Base-by-base conservation (phyloP, 2,329 filamentous ascomycete genomes). In the Xylariaceae sp. region DNA sequence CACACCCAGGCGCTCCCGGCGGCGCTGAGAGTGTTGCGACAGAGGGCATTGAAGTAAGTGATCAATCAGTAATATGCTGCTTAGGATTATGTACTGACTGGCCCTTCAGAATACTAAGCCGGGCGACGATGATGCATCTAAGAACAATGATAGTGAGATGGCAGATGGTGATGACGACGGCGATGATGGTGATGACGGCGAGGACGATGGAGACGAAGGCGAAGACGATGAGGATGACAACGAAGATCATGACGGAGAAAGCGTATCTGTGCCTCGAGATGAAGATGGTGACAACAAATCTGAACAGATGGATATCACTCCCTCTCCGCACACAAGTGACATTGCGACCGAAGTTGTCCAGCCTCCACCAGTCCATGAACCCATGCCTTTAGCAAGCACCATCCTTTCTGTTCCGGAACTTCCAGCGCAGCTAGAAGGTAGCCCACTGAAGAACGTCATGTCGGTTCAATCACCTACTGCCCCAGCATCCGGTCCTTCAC, bases 121-220 rank as follows among this genome's bases (percentile, higher is more conserved):
- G 70, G 65, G 53, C 57, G 46, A 63, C 11, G 74, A 73, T 49
- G 70, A 67, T 29, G 70, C 70, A 21, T 64, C 63, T 12, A 64
- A 65, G n/a, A 70, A 70, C 37, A 68, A 70, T 12, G 76, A 79
- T 49, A 73, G 68, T 53, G 75, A 79, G 48, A 76, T 77, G 68
- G 72, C 68, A 1, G 81, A 82, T 4, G 73, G 71, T 34, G 71
- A 68, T 20, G 69, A 73, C 3, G 74, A 67, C 3, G 72, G 72
- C 2, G 74, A 71, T 4, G 73, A 68, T 3, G 73, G 69, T 4
- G 72, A 70, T 3, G 75, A 73, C 3, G 72, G 70, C 4, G 73
- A 67, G 3, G 73, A 75, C 2, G 71, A 67, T 3, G 71, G 69
- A 3, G 71, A 71, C 3, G 65, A 67, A 4, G 69, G 71, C 42